phyloP scores from a whole-genome alignment of 495 filamentous ascomycete species.

The Tuber microsphaerosporum region DNA sequence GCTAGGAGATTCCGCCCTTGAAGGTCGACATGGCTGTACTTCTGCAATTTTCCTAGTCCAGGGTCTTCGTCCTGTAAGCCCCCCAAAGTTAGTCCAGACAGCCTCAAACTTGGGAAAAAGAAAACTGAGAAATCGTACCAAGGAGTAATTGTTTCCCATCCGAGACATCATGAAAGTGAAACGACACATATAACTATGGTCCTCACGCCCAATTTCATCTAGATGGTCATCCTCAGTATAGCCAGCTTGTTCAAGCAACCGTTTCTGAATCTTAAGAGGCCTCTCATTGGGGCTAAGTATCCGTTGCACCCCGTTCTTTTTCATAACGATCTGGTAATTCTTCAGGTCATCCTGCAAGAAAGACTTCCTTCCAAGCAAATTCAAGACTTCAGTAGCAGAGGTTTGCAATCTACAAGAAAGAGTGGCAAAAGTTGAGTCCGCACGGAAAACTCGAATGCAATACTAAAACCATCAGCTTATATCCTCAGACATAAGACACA shows the following conservation, averaged over 20 bases:
- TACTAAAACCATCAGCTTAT: constrained; percentile 46
- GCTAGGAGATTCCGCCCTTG: constrained; percentile 85
- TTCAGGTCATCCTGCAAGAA: constrained; percentile 80
- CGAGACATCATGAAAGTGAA: constrained; percentile 88
- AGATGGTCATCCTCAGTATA: constrained; percentile 81
- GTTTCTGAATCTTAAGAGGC: constrained; percentile 87
- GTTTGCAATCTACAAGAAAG: constrained; percentile 72
- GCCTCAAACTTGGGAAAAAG: background rate
- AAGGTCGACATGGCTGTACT: constrained; percentile 88
- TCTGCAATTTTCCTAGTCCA: constrained; percentile 70
- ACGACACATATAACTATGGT: constrained; percentile 92
- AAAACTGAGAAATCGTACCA: constrained; percentile 22
- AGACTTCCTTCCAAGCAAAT: constrained; percentile 80
- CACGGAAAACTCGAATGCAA: constrained; percentile 91
- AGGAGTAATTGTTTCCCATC: constrained; percentile 61
- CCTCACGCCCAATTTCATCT: constrained; percentile 93
- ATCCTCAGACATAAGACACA: background rate
- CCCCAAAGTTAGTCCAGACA: background rate
- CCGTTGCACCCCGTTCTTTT: constrained; percentile 81
- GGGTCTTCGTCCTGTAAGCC: constrained; percentile 59
- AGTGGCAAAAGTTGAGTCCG: constrained; percentile 88
- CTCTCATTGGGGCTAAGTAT: constrained; percentile 70
- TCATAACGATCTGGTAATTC: constrained; percentile 91
- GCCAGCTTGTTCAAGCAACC: constrained; percentile 81
- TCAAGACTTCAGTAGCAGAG: constrained; percentile 74